Base-by-base conservation (phyloP, 805 yeast genomes). In the Starmerella khaoyaiensis region DNA sequence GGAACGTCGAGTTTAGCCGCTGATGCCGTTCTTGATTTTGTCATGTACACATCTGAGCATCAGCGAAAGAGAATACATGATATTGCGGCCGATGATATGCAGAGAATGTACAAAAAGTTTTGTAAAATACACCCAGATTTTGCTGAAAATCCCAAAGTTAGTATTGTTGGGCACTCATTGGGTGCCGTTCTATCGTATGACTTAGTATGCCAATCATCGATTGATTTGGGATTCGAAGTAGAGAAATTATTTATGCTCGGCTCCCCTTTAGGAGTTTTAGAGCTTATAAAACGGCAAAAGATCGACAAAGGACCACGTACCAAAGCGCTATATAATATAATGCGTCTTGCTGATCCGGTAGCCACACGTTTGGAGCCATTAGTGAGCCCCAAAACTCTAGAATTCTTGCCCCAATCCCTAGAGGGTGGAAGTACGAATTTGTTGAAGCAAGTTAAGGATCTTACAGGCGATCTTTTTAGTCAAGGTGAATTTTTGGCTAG, bases 271-370 rank as follows among this genome's bases (percentile, higher is more conserved):
- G 96, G 95, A 1, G 74, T 83, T 16, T 79, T 86, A 58, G 78
- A 79, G 55, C 61, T 87, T 22, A 68, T 90, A 28, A 75, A 73
- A 46, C 70, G 76, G 31, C 68, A 68, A 60, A 63, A 16, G 37
- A 37, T 32, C 27, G 39, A 35, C 33, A 28, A 22, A n/a, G 35
- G 27, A 14, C 5, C 7, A n/a, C 67, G 66, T 22, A 76, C 79
- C 45, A 56, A 60, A 5, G 72, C 76, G 46, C 56, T 79, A 29
- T 90, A 79, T 60, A 87, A 87, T 53, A 60, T 90, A 5, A 83
- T 79, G 60, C 93, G 87, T 49, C 81, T 87, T 0, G 77, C 93
- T 46, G 98, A 87, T 53, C 94, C 96, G 0, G 76, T 90, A 28
- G 86, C 87, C 0, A 83, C 86, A 51, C 64, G 97, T 38, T 59